phyloP scores from a whole-genome alignment of 441 rosid species.

The Metrosideros polymorpha region DNA sequence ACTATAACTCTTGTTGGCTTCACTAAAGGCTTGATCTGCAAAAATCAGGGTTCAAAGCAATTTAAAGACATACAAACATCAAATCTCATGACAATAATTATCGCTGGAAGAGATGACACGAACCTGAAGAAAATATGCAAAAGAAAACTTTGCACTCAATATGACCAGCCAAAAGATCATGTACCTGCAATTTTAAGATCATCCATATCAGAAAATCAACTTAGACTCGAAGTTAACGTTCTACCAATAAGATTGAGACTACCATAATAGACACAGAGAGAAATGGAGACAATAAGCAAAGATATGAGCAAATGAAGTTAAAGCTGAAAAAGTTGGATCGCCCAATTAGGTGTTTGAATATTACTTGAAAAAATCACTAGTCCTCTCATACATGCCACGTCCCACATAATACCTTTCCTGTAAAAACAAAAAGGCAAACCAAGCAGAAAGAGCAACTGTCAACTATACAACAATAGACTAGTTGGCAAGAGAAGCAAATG shows the following conservation, averaged over 20 bases:
- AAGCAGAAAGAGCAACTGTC: neutral
- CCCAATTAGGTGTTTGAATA: slow-evolving; percentile 1
- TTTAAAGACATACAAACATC: neutral
- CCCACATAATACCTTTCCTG: slow-evolving; percentile 96
- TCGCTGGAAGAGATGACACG: slow-evolving; percentile 2
- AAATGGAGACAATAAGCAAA: neutral
- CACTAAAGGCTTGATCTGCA: slow-evolving; percentile 88
- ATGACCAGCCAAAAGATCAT: slow-evolving; percentile 87
- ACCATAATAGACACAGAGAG: neutral
- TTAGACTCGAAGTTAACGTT: neutral
- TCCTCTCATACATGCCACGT: slow-evolving; percentile 96
- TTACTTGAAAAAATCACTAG: slow-evolving; percentile 81
- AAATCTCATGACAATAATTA: neutral
- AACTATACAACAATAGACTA: neutral
- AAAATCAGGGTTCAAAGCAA: slow-evolving; percentile 4
- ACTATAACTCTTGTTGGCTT: slow-evolving; percentile 63
- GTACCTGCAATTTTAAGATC: slow-evolving; percentile 46
- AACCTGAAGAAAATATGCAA: slow-evolving; percentile 94
- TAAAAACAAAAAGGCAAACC: slow-evolving; percentile 7
- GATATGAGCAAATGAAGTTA: neutral
- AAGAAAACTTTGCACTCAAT: slow-evolving; percentile 78
- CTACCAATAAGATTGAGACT: neutral
- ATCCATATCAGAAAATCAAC: neutral
- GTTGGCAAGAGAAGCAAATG: neutral
- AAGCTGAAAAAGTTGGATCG: neutral